These are phyloP conservation scores for Aphanomyces stellatus DNA, from an alignment of 352 stramenopile genomes.

Conservation along the genomic window DNA sequence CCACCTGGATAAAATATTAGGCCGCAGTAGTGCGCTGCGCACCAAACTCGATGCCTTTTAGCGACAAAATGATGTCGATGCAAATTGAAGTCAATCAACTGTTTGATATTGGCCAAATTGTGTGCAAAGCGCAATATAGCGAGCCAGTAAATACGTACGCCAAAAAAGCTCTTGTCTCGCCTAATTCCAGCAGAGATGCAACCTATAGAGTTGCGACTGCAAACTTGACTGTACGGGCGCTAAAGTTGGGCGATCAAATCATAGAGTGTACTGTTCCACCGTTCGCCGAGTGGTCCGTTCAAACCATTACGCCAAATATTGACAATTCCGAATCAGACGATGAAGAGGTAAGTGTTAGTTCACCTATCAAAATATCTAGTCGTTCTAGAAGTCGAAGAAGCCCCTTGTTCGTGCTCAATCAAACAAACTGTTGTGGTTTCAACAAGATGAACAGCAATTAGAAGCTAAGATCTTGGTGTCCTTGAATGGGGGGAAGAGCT, in stretches of 20 bases:
- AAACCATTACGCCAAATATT: not conserved
- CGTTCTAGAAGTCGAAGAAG: not conserved
- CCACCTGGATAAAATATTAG: not conserved
- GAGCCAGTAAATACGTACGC: not conserved
- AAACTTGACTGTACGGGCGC: not conserved
- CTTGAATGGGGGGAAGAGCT: constrained; percentile 37
- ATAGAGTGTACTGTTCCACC: not conserved
- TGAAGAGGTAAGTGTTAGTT: not conserved
- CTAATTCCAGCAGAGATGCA: not conserved
- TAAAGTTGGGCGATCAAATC: not conserved
- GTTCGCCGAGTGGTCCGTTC: constrained; percentile 6
- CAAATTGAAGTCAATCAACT: constrained; percentile 33
- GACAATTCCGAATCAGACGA: not conserved
- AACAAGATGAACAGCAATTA: constrained; percentile 21
- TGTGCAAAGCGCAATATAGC: not conserved
- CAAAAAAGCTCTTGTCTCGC: not conserved
- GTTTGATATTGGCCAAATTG: constrained; percentile 9
- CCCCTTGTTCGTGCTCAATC: not conserved
- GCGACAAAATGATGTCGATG: constrained; percentile 29
- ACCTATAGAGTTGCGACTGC: not conserved
- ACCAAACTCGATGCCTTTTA: constrained; percentile 49
- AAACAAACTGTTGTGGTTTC: not conserved
- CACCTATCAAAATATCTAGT: not conserved
- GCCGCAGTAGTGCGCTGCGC: constrained; percentile 28
- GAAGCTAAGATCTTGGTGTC: constrained; percentile 32